A percentile compares a stretch with the other conserved stretches of the same genome.
Conservation (phyloP, 1,139 yeast genomes). For the Entelexis sorbosivorans region DNA sequence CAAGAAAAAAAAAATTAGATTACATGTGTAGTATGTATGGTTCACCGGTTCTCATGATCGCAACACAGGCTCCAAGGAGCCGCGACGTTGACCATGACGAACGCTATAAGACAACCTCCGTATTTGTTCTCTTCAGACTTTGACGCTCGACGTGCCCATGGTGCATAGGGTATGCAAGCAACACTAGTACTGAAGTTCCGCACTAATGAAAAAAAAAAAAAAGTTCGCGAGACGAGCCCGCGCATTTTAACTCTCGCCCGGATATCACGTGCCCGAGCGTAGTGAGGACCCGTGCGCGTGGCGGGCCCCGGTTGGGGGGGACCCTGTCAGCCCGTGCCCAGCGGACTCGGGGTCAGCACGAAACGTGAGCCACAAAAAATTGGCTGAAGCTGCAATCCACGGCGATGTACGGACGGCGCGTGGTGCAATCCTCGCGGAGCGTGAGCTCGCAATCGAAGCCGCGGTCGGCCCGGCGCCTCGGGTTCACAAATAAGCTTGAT, state of each 20-base stretch:
- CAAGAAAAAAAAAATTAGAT: background rate
- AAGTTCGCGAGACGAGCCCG: background rate
- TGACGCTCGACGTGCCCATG: slow-evolving; percentile 25
- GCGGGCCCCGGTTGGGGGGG: background rate
- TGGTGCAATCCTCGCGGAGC: background rate
- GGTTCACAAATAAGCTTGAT: slow-evolving; percentile 58
- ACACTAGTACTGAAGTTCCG: slow-evolving; percentile 25
- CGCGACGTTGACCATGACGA: slow-evolving; percentile 23
- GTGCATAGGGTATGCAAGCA: slow-evolving; percentile 22
- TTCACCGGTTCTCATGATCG: slow-evolving; percentile 25
- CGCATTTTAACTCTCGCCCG: background rate
- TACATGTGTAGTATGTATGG: slow-evolving; percentile 18
- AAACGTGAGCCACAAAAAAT: background rate
- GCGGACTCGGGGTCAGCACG: background rate
- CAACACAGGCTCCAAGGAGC: slow-evolving; percentile 17
- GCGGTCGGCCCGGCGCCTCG: slow-evolving; percentile 5
- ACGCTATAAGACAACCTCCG: slow-evolving; percentile 25
- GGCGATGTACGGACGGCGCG: slow-evolving; percentile 4
- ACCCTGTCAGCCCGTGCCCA: slow-evolving; percentile 1
- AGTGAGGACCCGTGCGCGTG: background rate
- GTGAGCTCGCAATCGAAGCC: slow-evolving; percentile 13
- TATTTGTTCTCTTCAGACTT: slow-evolving; percentile 23
- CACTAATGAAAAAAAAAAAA: slow-evolving; percentile 14
- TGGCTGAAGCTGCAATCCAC: background rate
- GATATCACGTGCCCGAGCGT: background rate